Conservation (phyloP, 495 filamentous ascomycete genomes). For the Talaromyces thailandensis region DNA sequence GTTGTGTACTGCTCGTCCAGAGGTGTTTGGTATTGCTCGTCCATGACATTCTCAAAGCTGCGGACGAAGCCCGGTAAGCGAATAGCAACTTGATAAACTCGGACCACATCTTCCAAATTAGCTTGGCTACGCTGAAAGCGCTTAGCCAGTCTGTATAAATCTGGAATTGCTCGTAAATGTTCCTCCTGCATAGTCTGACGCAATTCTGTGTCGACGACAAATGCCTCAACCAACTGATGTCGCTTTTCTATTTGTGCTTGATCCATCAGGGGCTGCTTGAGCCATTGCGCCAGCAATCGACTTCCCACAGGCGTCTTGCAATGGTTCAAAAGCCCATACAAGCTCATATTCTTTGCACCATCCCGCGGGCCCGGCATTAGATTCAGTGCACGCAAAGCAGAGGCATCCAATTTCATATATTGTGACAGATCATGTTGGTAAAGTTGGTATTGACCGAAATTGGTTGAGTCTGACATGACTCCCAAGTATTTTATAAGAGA, state of each 20-base stretch:
- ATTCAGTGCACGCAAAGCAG: constrained; percentile 87
- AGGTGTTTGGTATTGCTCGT: constrained; percentile 83
- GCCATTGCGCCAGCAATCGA: constrained; percentile 85
- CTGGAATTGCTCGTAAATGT: constrained; percentile 86
- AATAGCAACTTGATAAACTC: constrained; percentile 89
- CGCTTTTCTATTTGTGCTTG: constrained; percentile 80
- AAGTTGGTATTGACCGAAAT: constrained; percentile 93
- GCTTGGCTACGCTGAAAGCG: constrained; percentile 87
- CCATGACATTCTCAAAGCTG: constrained; percentile 88
- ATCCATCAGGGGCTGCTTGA: constrained; percentile 97
- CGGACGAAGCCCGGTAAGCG: constrained; percentile 83
- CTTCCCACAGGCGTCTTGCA: constrained; percentile 95
- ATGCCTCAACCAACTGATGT: constrained; percentile 91
- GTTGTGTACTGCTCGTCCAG: constrained; percentile 82
- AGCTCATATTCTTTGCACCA: constrained; percentile 93
- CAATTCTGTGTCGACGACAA: constrained; percentile 86
- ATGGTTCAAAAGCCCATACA: constrained; percentile 91
- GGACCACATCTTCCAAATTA: constrained; percentile 89
- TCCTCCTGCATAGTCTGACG: constrained; percentile 98
- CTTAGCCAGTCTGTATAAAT: constrained; percentile 88
- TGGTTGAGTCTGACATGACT: constrained; percentile 79
- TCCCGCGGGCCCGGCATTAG: constrained; percentile 94
- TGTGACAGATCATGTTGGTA: constrained; percentile 97
- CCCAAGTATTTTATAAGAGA: constrained; percentile 94
- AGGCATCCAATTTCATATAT: constrained; percentile 97